A percentile compares a stretch with the other conserved stretches of the same genome.
These are phyloP conservation scores for Trichoderma atroviride DNA, from an alignment of 2,329 filamentous ascomycete genomes.

Conservation along the genomic window DNA sequence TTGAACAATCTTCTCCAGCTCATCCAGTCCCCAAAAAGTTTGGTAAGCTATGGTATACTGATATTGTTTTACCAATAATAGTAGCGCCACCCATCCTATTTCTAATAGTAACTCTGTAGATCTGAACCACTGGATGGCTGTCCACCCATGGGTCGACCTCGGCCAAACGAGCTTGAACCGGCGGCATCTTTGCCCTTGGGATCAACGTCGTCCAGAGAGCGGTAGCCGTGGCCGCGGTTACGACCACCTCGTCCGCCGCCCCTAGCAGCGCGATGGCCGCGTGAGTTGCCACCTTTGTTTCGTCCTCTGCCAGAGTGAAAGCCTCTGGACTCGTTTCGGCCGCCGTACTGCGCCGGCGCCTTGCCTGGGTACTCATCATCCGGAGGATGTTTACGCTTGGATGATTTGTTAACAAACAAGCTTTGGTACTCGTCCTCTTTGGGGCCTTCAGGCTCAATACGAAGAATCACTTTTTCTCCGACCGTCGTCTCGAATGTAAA, in stretches of 20 bases:
- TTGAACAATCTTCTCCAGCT: neutral
- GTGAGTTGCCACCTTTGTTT: conserved; percentile 41
- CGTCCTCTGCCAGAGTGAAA: conserved; percentile 48
- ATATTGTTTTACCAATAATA: conserved; percentile 2
- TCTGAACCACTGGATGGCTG: conserved; percentile 37
- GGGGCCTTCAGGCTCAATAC: conserved; percentile 72
- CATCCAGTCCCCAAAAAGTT: conserved; percentile 6
- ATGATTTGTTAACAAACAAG: conserved; percentile 60
- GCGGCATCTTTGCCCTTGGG: conserved; percentile 42
- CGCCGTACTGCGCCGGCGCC: conserved; percentile 39
- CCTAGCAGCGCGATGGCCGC: conserved; percentile 45
- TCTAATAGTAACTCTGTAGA: conserved; percentile 47
- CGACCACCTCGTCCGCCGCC: conserved; percentile 50
- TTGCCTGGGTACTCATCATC: conserved; percentile 48
- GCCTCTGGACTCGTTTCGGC: conserved; percentile 46
- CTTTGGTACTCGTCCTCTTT: conserved; percentile 66
- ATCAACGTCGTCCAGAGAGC: conserved; percentile 68
- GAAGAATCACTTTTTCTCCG: conserved; percentile 81
- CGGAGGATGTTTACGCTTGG: conserved; percentile 61
- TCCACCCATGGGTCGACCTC: conserved; percentile 34
- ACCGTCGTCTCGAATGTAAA: conserved; percentile 82
- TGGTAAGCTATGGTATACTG: neutral
- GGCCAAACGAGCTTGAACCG: conserved; percentile 18
- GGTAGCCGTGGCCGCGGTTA: conserved; percentile 58
- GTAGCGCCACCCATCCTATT: conserved; percentile 8